Evolutionary conservation across 805 yeast genomes (phyloP).

Genomic region (Saccharomycopsis schoenii): DNA sequence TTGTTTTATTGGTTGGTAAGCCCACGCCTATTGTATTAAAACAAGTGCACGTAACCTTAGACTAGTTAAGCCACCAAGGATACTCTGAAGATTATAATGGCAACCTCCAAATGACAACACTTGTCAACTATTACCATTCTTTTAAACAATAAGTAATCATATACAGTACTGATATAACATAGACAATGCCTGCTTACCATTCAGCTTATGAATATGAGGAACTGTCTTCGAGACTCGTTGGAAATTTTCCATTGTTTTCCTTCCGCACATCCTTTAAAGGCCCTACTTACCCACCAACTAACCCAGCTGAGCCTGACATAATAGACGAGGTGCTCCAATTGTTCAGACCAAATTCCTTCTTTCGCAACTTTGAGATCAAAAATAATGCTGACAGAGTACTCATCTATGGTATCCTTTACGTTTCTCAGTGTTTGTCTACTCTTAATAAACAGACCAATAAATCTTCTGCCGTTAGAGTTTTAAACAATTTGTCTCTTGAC

Average conservation of each 20-base stretch:
- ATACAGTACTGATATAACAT: background rate
- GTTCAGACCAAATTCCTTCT: conserved; percentile 92
- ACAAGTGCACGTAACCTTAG: background rate
- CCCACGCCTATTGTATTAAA: background rate
- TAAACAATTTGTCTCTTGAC: conserved; percentile 81
- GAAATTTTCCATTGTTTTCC: conserved; percentile 77
- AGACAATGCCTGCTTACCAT: conserved; percentile 46
- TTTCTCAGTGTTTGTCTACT: conserved; percentile 72
- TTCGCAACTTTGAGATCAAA: conserved; percentile 93
- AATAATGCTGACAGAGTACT: conserved; percentile 89
- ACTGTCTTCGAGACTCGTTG: conserved; percentile 51
- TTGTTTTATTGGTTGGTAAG: background rate
- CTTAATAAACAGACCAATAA: conserved; percentile 40
- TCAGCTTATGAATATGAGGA: conserved; percentile 67
- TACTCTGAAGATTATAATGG: background rate
- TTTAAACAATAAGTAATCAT: conserved; percentile 17
- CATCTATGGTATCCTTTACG: conserved; percentile 86
- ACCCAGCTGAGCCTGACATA: conserved; percentile 71
- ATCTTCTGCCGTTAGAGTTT: conserved; percentile 52
- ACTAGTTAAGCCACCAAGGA: too few species aligned
- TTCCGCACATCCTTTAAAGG: conserved; percentile 79
- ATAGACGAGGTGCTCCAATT: conserved; percentile 85
- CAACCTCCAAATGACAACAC: background rate
- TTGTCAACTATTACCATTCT: background rate
- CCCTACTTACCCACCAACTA: conserved; percentile 63